phyloP scores from a whole-genome alignment of 2,329 filamentous ascomycete genomes.

The Nigrospora oryzae region DNA sequence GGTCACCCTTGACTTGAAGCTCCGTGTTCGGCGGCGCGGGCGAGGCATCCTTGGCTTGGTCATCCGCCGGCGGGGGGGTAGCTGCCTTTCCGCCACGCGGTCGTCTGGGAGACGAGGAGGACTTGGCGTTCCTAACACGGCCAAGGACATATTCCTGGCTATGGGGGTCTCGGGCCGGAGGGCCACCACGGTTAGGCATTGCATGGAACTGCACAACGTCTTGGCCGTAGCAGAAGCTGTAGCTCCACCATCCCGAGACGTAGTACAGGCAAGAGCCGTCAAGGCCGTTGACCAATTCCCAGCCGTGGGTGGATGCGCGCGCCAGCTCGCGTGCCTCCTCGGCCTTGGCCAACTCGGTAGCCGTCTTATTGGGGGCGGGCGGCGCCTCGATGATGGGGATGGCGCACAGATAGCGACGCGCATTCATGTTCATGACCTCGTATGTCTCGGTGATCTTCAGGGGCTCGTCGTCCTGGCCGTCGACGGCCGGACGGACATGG shows the following conservation, averaged over 20 bases:
- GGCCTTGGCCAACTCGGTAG: conserved; percentile 57
- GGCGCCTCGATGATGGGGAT: conserved; percentile 62
- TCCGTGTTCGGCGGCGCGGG: conserved; percentile 44
- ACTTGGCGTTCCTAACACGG: conserved; percentile 31
- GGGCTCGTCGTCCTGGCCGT: conserved; percentile 19
- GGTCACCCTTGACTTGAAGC: conserved; percentile 74
- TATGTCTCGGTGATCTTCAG: conserved; percentile 41
- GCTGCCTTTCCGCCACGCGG: conserved; percentile 4
- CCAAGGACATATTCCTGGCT: conserved; percentile 74
- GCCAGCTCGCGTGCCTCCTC: conserved; percentile 75
- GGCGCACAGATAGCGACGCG: conserved; percentile 71
- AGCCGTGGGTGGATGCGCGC: conserved; percentile 68
- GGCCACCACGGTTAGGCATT: conserved; percentile 59
- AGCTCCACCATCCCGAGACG: conserved; percentile 89
- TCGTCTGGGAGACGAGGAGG: conserved; percentile 13
- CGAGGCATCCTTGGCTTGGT: conserved; percentile 8
- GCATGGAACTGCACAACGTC: conserved; percentile 89
- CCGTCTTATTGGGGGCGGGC: conserved; percentile 51
- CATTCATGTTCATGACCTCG: conserved; percentile 65
- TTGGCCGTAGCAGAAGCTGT: conserved; percentile 85
- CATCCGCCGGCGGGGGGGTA: conserved; percentile 9
- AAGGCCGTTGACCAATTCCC: conserved; percentile 71
- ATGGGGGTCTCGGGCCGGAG: conserved; percentile 68
- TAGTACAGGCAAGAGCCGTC: conserved; percentile 74
- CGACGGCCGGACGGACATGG: conserved; percentile 14